phyloP scores from a whole-genome alignment of 2,329 filamentous ascomycete species.

The Aspergillus persii region DNA sequence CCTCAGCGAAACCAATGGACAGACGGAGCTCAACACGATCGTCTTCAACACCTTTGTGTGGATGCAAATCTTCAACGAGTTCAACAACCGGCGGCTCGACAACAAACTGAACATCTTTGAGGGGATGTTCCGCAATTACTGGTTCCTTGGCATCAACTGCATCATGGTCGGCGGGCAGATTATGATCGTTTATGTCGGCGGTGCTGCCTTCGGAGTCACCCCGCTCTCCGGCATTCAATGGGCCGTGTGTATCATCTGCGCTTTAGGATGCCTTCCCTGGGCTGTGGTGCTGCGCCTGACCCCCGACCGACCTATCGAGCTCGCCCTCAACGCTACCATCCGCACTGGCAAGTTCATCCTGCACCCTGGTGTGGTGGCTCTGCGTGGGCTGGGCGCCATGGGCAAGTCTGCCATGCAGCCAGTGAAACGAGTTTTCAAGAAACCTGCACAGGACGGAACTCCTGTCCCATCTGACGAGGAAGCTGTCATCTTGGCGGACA shows the following conservation, averaged over 20 bases:
- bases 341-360: slow-evolving; percentile 55
- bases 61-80: slow-evolving; percentile 99
- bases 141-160: slow-evolving; percentile 81
- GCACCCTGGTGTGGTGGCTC: slow-evolving; percentile 34
- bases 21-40: slow-evolving; percentile 66
- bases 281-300: slow-evolving; percentile 78
- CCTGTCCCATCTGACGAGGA: slow-evolving; percentile 16
- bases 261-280: slow-evolving; percentile 79
- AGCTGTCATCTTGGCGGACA: slow-evolving; percentile 10
- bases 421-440: slow-evolving; percentile 20
- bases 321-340: slow-evolving; percentile 50
- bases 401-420: slow-evolving; percentile 23
- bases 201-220: slow-evolving; percentile 73
- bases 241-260: slow-evolving; percentile 82
- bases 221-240: slow-evolving; percentile 72
- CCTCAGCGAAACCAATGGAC: slow-evolving; percentile 44
- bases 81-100: slow-evolving; percentile 93
- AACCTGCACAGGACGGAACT: slow-evolving; percentile 1
- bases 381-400: slow-evolving; percentile 27
- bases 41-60: slow-evolving; percentile 99
- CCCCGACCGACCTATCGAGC: slow-evolving; percentile 62
- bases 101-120: slow-evolving; percentile 97
- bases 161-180: slow-evolving; percentile 88
- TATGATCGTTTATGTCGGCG: slow-evolving; percentile 85
- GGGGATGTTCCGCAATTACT: slow-evolving; percentile 77